These are phyloP conservation scores for Kwoniella shivajii DNA, from an alignment of 1,284 basidiomycete species.

Conservation along the genomic window DNA sequence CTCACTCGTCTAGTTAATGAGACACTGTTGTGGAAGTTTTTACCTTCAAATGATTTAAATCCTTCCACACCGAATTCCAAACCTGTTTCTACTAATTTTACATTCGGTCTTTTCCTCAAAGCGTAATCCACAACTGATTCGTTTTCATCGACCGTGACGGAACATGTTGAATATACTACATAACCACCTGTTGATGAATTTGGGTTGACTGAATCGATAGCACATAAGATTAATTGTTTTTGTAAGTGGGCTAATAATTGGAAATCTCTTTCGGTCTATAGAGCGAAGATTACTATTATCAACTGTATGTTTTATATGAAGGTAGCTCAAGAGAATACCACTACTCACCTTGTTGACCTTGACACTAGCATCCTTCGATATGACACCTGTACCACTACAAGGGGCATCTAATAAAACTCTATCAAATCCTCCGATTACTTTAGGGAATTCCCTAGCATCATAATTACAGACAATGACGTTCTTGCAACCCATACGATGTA, in stretches of 20 bases:
- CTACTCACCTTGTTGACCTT: slow-evolving; percentile 90
- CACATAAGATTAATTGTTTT: slow-evolving; percentile 97
- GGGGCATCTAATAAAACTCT: slow-evolving; percentile 95
- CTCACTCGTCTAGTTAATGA: slow-evolving; percentile 70
- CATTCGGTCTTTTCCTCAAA: slow-evolving; percentile 93
- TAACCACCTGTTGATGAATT: slow-evolving; percentile 89
- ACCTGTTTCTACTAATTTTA: slow-evolving; percentile 89
- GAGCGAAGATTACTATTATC: slow-evolving; percentile 8
- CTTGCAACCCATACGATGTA: slow-evolving; percentile 96
- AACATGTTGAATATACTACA: slow-evolving; percentile 98
- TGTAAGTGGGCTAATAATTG: slow-evolving; percentile 92
- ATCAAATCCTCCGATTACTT: slow-evolving; percentile 98
- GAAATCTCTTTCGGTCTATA: slow-evolving; percentile 92
- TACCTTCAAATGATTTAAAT: slow-evolving; percentile 86
- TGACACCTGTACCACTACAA: slow-evolving; percentile 97
- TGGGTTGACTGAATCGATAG: slow-evolving; percentile 92
- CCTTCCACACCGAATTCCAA: slow-evolving; percentile 92
- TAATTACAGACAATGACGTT: slow-evolving; percentile 98
- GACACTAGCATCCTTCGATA: slow-evolving; percentile 95
- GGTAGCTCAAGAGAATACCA: not conserved
- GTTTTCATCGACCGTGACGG: slow-evolving; percentile 97
- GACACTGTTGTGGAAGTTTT: slow-evolving; percentile 79
- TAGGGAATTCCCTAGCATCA: slow-evolving; percentile 98
- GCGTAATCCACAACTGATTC: slow-evolving; percentile 98
- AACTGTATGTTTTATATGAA: not conserved